A percentile compares a stretch with the other conserved stretches of the same genome.
Conservation (phyloP, 805 yeast species). For the Candida bentonensis region DNA sequence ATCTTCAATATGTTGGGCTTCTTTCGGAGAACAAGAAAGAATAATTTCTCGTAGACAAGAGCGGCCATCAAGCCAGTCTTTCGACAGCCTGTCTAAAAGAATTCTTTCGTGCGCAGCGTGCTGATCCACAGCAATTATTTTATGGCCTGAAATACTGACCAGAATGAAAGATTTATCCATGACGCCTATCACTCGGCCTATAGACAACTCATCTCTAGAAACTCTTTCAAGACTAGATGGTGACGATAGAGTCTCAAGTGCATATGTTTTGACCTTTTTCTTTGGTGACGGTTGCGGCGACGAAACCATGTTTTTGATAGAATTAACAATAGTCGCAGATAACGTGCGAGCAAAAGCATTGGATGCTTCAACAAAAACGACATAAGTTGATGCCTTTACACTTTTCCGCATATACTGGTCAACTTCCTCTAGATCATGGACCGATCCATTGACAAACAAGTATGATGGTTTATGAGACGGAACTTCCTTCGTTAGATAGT, state of each 20-base stretch:
- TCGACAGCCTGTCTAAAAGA: slow-evolving; percentile 35
- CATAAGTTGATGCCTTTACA: background rate
- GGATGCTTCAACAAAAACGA: background rate
- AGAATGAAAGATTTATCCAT: slow-evolving; percentile 33
- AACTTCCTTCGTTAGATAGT: background rate
- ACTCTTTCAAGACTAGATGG: slow-evolving; percentile 4
- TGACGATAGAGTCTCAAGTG: background rate
- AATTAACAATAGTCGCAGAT: no score
- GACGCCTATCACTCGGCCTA: no score
- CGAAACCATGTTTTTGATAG: no score
- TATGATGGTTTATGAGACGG: background rate
- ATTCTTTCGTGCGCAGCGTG: slow-evolving; percentile 79
- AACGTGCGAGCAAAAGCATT: no score
- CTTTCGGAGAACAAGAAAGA: background rate
- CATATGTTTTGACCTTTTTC: no score
- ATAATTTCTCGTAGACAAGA: slow-evolving; percentile 8
- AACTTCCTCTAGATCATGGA: background rate
- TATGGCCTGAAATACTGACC: slow-evolving; percentile 16
- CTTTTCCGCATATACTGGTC: background rate
- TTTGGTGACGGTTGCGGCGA: no score
- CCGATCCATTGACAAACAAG: background rate
- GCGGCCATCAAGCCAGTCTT: background rate
- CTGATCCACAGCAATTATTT: slow-evolving; percentile 47
- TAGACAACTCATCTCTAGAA: slow-evolving; percentile 32
- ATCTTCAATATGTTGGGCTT: background rate